These are phyloP conservation scores for Coleophoma cylindrospora DNA, from an alignment of 2,329 filamentous ascomycete genomes.

Conservation along the genomic window DNA sequence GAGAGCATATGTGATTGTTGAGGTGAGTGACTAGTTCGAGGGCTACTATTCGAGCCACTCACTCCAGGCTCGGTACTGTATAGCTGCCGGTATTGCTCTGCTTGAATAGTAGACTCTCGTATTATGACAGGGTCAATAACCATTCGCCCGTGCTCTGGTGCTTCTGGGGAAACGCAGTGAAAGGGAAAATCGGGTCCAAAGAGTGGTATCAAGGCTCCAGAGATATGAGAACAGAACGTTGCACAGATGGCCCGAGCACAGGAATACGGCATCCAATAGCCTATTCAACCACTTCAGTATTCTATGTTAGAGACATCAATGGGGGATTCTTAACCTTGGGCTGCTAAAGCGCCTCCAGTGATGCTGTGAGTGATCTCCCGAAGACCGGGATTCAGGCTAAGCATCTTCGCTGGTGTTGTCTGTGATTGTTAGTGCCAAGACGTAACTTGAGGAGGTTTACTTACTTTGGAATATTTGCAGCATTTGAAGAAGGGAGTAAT, in stretches of 20 bases:
- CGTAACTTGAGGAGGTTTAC: constrained; percentile 12
- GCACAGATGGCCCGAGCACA: constrained; percentile 83
- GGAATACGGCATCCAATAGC: constrained; percentile 93
- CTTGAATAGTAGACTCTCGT: constrained; percentile 43
- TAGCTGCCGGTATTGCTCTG: constrained; percentile 34
- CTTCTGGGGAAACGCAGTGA: constrained; percentile 61
- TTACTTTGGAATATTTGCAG: constrained; percentile 79
- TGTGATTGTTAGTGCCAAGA: constrained; percentile 32
- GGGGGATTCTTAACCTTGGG: constrained; percentile 56
- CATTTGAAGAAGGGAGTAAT: constrained; percentile 96
- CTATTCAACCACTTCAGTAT: constrained; percentile 37
- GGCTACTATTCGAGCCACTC: constrained; percentile 11
- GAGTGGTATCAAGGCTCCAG: constrained; percentile 80
- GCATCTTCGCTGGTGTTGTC: constrained; percentile 85
- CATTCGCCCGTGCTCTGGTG: constrained; percentile 62
- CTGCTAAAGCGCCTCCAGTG: constrained; percentile 83
- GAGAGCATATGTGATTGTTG: constrained; percentile 11
- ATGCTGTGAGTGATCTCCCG: constrained; percentile 91
- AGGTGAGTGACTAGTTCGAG: constrained; percentile 23
- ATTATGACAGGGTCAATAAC: constrained; percentile 56
- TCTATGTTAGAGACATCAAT: constrained; percentile 1
- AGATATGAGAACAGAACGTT: constrained; percentile 83
- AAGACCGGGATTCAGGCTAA: constrained; percentile 73
- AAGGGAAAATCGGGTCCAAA: constrained; percentile 80
- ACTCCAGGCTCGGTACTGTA: constrained; percentile 12